Evolutionary conservation across 345 rosid genomes (phyloP), one percentile per base, ranked within the genome.

Genomic region (Cardiospermum halicacabum): DNA sequence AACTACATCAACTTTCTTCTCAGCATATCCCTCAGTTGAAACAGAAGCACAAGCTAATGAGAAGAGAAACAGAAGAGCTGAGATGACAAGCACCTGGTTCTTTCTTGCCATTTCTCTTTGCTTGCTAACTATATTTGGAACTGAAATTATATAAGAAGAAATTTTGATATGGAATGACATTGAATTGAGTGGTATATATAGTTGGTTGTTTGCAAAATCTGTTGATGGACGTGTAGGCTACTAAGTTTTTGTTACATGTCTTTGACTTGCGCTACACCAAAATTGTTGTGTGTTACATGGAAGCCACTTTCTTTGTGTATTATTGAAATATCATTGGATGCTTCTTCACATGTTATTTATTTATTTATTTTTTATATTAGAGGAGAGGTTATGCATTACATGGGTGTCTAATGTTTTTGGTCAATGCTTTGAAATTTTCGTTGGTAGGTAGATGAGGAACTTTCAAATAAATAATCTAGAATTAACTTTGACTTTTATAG

Each of bases 1-100:
- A 22, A 76, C 84, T 3, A 85, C 88, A 22, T 79, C 85, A 26
- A 68, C 66, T 45, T 72, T 63, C 75, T 70, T 82, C 49, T 66
- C 75, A 40, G 56, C 30, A 63, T 60, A 72, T 60, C 60, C 79
- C 63, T 78, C 16, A 16, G 84, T 62, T 1, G 68, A 34, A 12
- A 16, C 26, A 24, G 70, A 47, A 27, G 74, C 51, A 56, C 78
- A 69, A 39, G 68, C 49, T 11, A 69, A 22, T 12, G 68, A 58
- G 54, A 82, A 58, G 54, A 84, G 69, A 26, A 76, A 69, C 66
- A 80, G 32, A 64, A 73, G 27, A 15, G 71, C 59, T 62, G 61
- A 75, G 62, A 72, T 48, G 69, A 69, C 39, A 22, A 72, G 19
- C 34, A 59, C 48, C 30, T 73, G 60, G 36, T 64, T 63, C 61